These are phyloP conservation scores for Colletotrichum coccodes DNA, from an alignment of 2,329 filamentous ascomycete genomes.

Conservation along the genomic window DNA sequence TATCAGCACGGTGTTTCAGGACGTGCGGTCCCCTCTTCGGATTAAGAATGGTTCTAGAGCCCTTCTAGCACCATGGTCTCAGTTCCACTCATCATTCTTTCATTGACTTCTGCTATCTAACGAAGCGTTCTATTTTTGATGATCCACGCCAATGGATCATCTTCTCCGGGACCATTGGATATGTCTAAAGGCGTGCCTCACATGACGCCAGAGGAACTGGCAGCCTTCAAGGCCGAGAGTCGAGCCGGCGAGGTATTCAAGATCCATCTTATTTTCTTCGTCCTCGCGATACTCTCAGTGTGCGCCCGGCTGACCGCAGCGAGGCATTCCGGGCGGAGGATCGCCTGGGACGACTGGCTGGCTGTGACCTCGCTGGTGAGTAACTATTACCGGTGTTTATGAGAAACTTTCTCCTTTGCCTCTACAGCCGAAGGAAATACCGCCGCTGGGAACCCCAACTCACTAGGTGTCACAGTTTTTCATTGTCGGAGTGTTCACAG, in stretches of 20 bases:
- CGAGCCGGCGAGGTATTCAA: conserved; percentile 11
- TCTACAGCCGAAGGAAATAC: background rate
- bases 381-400: background rate
- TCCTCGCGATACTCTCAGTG: conserved; percentile 8
- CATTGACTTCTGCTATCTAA: background rate
- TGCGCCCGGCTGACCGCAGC: conserved; percentile 9
- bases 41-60: background rate
- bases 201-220: conserved; percentile 9
- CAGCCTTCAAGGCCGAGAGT: conserved; percentile 21
- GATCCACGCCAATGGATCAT: background rate
- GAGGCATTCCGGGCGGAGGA: conserved; percentile 1
- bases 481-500: conserved; percentile 14
- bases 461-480: background rate
- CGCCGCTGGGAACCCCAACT: background rate
- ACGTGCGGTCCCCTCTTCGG: background rate
- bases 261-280: conserved; percentile 15
- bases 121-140: background rate
- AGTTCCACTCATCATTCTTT: no score
- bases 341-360: conserved; percentile 23
- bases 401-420: background rate
- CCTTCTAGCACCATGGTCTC: background rate
- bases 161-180: background rate
- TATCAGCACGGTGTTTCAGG: background rate
- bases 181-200: conserved; percentile 15
- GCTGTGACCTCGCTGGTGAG: conserved; percentile 17